Base-by-base conservation (phyloP, 2,329 filamentous ascomycete species). In the Penicillium sp. region DNA sequence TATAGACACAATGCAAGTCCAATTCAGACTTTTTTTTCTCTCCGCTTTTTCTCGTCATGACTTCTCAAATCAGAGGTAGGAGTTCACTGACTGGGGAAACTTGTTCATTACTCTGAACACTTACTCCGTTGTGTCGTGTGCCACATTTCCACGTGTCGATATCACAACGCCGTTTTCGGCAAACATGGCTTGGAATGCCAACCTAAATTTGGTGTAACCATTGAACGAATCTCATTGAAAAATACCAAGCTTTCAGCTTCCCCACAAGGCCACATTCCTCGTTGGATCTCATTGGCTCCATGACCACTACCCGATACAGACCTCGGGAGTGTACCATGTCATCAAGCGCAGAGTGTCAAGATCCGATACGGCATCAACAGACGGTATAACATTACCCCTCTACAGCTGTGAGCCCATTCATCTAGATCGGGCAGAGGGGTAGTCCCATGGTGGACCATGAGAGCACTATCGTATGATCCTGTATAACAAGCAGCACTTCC, bases 241-340 rank as follows among this genome's bases (percentile, higher is more conserved):
- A 23, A 15, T 33, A 33, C 9, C 42, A 45, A 19, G 8, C 21
- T 21, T 19, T 17, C 13, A 15, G 7, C 23, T 23, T 17, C 9
- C 12, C 19, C 4, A 10, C 25, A 29, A 45, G 17, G 17, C 40
- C 6, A 42, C 17, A 17, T 45, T 6, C 23, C 9, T n/a, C 9
- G 7, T 45, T 45, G 4, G 7, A 45, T 27, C 10, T 15, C 9
- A 33, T 42, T 19, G 10, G 2, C n/a, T 13, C 7, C 27, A 25
- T 51, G 27, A 13, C 4, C 33, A 50, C 38, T n/a, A 50, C 56
- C 48, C 31, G 21, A n/a, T 31, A 50, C 27, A 33, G 31, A 27
- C 25, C 25, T 27, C 25, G 25, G 48, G 49, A 27, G 40, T 45
- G 19, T 60, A 46, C 25, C 61, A 63, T 31, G 43, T 54, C 43